phyloP scores from a whole-genome alignment of 2,329 filamentous ascomycete species.

The Trichoderma sp. region DNA sequence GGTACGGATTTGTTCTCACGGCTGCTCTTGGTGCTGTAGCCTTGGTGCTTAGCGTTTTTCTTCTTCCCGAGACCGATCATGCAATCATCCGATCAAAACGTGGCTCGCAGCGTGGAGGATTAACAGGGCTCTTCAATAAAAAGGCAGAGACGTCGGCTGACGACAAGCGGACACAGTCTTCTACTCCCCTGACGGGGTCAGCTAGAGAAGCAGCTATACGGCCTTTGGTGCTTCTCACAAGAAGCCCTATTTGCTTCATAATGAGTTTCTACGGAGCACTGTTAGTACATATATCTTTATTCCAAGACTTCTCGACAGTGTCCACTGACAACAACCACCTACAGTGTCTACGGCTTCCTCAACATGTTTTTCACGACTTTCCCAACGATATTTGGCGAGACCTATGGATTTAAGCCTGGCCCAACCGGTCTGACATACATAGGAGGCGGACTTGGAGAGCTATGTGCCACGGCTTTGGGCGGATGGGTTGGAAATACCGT shows the following conservation, averaged over 20 bases:
- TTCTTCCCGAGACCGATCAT: conserved; percentile 36
- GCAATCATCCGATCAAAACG: not conserved
- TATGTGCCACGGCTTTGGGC: not conserved
- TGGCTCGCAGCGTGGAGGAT: not conserved
- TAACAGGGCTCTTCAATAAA: not conserved
- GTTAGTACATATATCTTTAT: not conserved
- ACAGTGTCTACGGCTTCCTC: conserved; percentile 45
- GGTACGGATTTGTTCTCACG: conserved; percentile 37
- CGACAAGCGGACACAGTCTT: not conserved
- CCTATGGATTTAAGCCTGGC: not conserved
- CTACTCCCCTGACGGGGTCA: conserved; percentile 21
- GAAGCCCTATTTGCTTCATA: conserved; percentile 1
- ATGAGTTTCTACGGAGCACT: conserved; percentile 14
- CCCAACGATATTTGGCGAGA: conserved; percentile 44
- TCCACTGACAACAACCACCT: not conserved
- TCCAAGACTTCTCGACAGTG: not conserved
- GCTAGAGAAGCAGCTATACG: not conserved
- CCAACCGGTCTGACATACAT: conserved; percentile 10
- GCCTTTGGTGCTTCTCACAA: not conserved
- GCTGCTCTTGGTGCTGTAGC: conserved; percentile 50
- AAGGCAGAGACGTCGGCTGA: not conserved
- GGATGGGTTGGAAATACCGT: conserved; percentile 14
- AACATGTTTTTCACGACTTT: conserved; percentile 56
- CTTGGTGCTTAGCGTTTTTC: conserved; percentile 30
- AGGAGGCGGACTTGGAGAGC: conserved; percentile 21